Evolutionary conservation across 306 rosid genomes (phyloP), one percentile per base, ranked within the genome.

Genomic region (Potentilla sterilis): DNA sequence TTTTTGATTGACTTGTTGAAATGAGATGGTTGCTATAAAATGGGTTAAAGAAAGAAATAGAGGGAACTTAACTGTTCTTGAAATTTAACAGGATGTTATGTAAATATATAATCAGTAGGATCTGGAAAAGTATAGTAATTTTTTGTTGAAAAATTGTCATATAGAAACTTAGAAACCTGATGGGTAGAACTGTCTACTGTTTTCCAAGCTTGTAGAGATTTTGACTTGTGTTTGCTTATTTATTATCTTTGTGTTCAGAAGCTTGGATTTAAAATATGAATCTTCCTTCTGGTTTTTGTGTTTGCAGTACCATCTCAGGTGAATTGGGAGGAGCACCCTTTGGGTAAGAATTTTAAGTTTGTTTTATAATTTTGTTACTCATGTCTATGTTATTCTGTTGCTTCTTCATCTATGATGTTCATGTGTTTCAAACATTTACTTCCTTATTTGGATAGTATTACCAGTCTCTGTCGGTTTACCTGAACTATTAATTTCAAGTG

Each of bases 241-340:
- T 55, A 14, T 22, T 19, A 2, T 35, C 5, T 22, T 1, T 72
- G 28, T 14, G 67, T 72, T 72, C 55, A 67, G 66, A 72, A 21
- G 51, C 64, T 40, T 47, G 48, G 54, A 38, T 61, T 28, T 7
- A 21, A 47, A 9, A 5, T 37, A 24, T 54, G 11, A 11, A 7
- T 9, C 73, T 73, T 38, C 34, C 46, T 52, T 21, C 14, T 68
- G 8, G 63, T 9, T 21, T 62, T 40, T 78, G 11, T 75, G 37
- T 83, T 80, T 82, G 84, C 93, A 94, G 98, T 70, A 92, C 98
- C 10, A 85, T 92, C 81, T 89, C 98, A 73, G 76, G 81, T 79
- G 97, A 94, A 62, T 80, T 92, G 69, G 91, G 82, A 61, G 98
- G 98, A 77, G 95, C 97, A 13, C 98, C 98, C 40, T 94, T 92